A percentile compares a stretch with the other conserved stretches of the same genome.
Evolutionary conservation across 2,329 filamentous ascomycete species (phyloP).

Genomic region (Colletotrichum musae): DNA sequence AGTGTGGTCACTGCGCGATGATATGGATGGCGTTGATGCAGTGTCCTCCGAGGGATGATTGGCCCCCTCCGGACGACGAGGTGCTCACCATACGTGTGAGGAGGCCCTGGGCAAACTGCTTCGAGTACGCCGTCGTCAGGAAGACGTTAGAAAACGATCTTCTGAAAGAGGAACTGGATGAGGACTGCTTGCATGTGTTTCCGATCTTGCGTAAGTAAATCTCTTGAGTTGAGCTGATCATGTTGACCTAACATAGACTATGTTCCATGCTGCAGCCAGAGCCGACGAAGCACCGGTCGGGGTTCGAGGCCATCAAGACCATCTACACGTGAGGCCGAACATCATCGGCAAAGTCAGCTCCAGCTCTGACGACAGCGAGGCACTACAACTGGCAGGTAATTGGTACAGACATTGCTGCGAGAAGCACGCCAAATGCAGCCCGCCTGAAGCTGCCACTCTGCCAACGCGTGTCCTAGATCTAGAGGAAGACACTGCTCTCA

Average conservation of each 20-base stretch:
- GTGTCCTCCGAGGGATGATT: neutral
- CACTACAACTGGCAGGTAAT: neutral
- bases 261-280: neutral
- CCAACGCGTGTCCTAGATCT: neutral
- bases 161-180: neutral
- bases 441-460: neutral
- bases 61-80: neutral
- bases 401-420: neutral
- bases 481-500: neutral
- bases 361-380: neutral
- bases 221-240: neutral
- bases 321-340: neutral
- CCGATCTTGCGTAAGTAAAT: neutral
- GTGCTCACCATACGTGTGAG: neutral
- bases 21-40: neutral
- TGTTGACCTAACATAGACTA: neutral
- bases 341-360: neutral
- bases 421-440: neutral
- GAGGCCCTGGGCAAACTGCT: neutral
- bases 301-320: neutral
- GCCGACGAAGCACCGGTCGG: neutral
- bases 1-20: neutral
- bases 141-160: neutral
- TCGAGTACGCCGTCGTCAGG: neutral
- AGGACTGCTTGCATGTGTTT: neutral